Base-by-base conservation (phyloP, 495 filamentous ascomycete genomes). In the Aspergillus ostianus region DNA sequence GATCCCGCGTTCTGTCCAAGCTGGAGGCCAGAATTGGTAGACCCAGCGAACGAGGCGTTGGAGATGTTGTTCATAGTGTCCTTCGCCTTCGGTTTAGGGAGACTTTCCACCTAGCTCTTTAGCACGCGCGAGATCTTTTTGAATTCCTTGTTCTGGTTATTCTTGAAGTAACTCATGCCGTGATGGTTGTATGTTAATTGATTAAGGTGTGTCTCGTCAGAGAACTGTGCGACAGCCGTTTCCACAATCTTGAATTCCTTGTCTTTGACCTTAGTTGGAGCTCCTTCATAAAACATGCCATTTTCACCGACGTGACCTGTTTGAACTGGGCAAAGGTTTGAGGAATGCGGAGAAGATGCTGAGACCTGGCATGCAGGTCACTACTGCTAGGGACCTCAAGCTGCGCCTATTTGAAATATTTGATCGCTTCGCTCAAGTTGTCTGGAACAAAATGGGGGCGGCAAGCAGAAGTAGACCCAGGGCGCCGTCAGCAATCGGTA, bases 241-340 rank as follows among this genome's bases (percentile, higher is more conserved):
- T 57, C 55, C 1, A 57, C 55, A 27, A 57, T 57, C 55, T 57
- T 57, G 45, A 57, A 45, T 13, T 48, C 46, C 46, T 50, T 23
- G 20, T 44, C 55, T 26, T 49, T 23, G 44, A 49, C 23, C 21
- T 23, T 18, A 15, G 44, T 56, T 3, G 44, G 20, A 6, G 46
- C 23, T 48, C 54, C 54, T 19, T 48, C 55, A 29, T 57, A 57
- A 49, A 57, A 18, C 55, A 48, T 10, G 26, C 32, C 1, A 49
- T 4, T 19, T 57, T 47, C 45, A 57, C 55, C 27, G 45, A n/a
- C 13, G 20, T 21, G 17, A 21, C 55, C 17, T 29, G 17, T 13
- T 45, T 20, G 23, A 57, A 47, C 46, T 49, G 18, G 18, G 55
- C 45, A 18, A 57, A 57, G 20, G 30, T 23, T 9, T 45, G 55